These are phyloP conservation scores for Liquidambar formosana DNA, from an alignment of 164 flowering plant species.

Conservation along the genomic window DNA sequence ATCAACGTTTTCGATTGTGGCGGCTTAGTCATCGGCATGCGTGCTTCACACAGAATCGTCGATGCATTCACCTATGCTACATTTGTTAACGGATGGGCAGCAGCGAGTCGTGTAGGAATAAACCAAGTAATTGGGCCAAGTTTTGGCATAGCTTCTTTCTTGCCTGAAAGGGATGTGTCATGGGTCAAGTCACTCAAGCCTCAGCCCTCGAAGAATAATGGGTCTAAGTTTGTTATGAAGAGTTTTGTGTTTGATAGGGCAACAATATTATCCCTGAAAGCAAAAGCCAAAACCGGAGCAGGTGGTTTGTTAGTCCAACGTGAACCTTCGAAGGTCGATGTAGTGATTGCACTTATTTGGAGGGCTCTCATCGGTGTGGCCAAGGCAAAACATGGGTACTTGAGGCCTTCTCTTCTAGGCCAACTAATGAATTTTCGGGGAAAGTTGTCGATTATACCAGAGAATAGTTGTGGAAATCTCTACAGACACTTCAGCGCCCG, in stretches of 20 bases:
- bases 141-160: not conserved
- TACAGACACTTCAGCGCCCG: not conserved
- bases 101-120: not conserved
- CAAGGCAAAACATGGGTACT: not conserved
- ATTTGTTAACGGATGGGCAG: slow-evolving; percentile 21
- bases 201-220: not conserved
- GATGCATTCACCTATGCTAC: slow-evolving; percentile 9
- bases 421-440: slow-evolving; percentile 9
- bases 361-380: not conserved
- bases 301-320: not conserved
- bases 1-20: slow-evolving; percentile 21
- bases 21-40: slow-evolving; percentile 16
- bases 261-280: slow-evolving; percentile 1
- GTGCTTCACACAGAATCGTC: slow-evolving; percentile 15
- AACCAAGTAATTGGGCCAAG: not conserved
- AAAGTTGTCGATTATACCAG: not conserved
- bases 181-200: not conserved
- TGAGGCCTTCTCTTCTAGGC: not conserved
- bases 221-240: not conserved
- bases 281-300: slow-evolving; percentile 10
- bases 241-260: slow-evolving; percentile 24
- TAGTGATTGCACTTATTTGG: slow-evolving; percentile 9
- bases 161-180: slow-evolving; percentile 8
- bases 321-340: slow-evolving; percentile 25
- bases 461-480: not conserved